Conservation (phyloP, 768 basidiomycete genomes). For the Inosperma sp. region DNA sequence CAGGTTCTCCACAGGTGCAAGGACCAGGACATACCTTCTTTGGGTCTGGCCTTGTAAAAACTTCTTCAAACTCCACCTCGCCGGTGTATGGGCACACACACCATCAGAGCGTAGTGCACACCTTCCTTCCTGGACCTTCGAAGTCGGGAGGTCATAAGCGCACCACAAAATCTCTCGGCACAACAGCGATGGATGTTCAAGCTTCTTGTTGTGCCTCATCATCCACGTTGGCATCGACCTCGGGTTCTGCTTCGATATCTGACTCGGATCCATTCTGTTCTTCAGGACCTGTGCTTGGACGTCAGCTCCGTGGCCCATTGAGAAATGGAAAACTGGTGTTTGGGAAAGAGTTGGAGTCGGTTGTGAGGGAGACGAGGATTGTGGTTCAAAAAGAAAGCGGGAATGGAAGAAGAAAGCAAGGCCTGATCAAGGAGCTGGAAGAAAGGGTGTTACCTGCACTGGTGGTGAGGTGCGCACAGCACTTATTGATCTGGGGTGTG, state of each 20-base stretch:
- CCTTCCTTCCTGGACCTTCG: slow-evolving; percentile 1
- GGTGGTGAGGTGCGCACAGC: slow-evolving; percentile 78
- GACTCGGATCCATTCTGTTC: slow-evolving; percentile 6
- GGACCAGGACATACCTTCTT: not conserved
- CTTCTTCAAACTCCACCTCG: not conserved
- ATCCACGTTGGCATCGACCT: slow-evolving; percentile 5
- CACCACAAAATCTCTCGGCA: not conserved
- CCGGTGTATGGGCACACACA: not conserved
- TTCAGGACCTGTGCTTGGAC: slow-evolving; percentile 4
- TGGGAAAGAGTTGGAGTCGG: slow-evolving; percentile 1
- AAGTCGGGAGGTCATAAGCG: slow-evolving; percentile 6
- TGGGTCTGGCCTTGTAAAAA: not conserved
- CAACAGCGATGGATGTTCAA: not conserved
- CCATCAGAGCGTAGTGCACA: not conserved
- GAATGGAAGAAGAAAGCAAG: slow-evolving; percentile 17
- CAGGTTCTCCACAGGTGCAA: too few relatives aligned
- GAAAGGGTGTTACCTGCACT: slow-evolving; percentile 62
- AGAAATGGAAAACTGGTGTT: slow-evolving; percentile 5
- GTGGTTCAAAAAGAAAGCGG: not conserved
- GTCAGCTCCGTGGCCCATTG: slow-evolving; percentile 3
- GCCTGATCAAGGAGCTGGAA: slow-evolving; percentile 39
- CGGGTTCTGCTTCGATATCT: slow-evolving; percentile 3
- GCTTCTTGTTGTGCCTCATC: not conserved
- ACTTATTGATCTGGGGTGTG: slow-evolving; percentile 76
- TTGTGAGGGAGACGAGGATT: slow-evolving; percentile 10